phyloP scores from a whole-genome alignment of 345 rosid genomes.

The Bretschneidera sinensis region DNA sequence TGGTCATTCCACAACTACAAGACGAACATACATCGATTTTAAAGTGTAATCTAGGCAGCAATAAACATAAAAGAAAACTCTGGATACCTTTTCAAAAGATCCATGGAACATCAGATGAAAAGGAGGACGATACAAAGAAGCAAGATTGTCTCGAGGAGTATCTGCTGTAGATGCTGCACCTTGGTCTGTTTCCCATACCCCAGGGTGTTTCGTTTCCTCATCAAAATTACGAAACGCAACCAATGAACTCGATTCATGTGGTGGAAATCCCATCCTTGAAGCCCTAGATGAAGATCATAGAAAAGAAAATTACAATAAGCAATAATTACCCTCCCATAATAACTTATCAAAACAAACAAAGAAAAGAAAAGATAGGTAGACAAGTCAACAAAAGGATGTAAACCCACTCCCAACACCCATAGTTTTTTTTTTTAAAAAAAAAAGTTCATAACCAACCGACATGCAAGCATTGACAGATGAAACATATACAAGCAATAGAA shows the following conservation, averaged over 20 bases:
- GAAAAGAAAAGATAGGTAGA: too few species aligned
- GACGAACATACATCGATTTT: too few species aligned
- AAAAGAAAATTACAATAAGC: neutral
- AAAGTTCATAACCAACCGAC: too few species aligned
- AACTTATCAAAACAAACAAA: too few species aligned
- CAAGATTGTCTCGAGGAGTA: constrained; percentile 78
- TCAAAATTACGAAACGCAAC: constrained; percentile 86
- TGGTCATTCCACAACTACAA: neutral
- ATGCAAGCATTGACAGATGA: too few species aligned
- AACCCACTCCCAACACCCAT: too few species aligned
- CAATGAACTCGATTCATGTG: constrained; percentile 51
- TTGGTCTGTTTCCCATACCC: constrained; percentile 72
- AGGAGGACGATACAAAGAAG: constrained; percentile 93
- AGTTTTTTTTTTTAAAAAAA: too few species aligned
- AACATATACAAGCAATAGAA: too few species aligned
- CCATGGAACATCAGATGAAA: constrained; percentile 80
- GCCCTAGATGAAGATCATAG: constrained; percentile 34
- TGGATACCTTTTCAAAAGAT: constrained; percentile 77
- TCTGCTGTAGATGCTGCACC: constrained; percentile 54
- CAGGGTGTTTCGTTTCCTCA: constrained; percentile 83
- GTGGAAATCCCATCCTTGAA: constrained; percentile 41
- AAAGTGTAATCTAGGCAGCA: too few species aligned
- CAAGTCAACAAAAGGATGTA: too few species aligned
- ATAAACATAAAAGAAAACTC: neutral
- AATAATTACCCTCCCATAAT: too few species aligned